A percentile compares a stretch with the other conserved stretches of the same genome.
Conservation (phyloP, 495 filamentous ascomycete species). For the Aspergillus diversus region DNA sequence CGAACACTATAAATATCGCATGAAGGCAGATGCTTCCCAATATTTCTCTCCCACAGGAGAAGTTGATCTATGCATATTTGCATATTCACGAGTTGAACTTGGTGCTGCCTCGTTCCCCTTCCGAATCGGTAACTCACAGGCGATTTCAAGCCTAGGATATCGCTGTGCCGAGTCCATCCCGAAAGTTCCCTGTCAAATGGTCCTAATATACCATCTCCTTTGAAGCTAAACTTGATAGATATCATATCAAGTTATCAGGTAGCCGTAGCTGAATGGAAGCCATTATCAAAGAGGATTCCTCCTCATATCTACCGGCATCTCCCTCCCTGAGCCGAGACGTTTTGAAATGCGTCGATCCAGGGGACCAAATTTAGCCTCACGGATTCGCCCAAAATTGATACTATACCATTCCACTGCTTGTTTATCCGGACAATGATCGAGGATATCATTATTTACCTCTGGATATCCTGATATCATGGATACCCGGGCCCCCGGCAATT, state of each 20-base stretch:
- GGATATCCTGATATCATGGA: slow-evolving; percentile 12
- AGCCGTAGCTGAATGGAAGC: slow-evolving; percentile 17
- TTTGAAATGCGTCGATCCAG: slow-evolving; percentile 18
- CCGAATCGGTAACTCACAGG: too few species aligned
- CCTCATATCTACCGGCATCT: slow-evolving; percentile 16
- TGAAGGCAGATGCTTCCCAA: too few species aligned
- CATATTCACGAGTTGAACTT: too few species aligned
- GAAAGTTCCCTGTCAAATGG: too few species aligned
- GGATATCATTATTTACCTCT: slow-evolving; percentile 1
- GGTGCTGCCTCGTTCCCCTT: too few species aligned
- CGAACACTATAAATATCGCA: too few species aligned
- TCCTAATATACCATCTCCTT: too few species aligned
- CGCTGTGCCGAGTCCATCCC: too few species aligned
- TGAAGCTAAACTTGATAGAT: too few species aligned
- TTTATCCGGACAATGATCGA: slow-evolving; percentile 9
- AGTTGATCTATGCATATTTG: too few species aligned
- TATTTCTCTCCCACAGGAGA: too few species aligned
- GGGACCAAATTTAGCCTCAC: slow-evolving; percentile 12
- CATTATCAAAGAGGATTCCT: slow-evolving; percentile 24
- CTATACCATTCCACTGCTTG: slow-evolving; percentile 16
- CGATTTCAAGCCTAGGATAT: too few species aligned
- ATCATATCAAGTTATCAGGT: background rate
- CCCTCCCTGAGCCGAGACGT: slow-evolving; percentile 12
- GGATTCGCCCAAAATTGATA: slow-evolving; percentile 14
- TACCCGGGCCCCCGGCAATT: slow-evolving; percentile 6